Evolutionary conservation across 768 basidiomycete species (phyloP), one percentile per base, ranked within the genome.

Genomic region (Chlorophyllum brunneum): DNA sequence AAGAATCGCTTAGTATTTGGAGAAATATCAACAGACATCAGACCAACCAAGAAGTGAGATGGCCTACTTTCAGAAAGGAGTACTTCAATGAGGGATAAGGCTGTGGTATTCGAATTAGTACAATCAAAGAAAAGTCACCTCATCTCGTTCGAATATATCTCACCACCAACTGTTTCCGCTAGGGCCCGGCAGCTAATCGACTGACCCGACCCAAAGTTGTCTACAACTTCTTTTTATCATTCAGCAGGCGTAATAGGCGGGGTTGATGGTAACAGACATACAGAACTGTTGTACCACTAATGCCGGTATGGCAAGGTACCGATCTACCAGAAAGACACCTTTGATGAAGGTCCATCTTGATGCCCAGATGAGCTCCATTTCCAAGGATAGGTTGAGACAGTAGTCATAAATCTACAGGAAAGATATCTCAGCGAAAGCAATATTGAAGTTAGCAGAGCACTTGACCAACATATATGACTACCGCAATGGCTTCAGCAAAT

Each of bases 281-380:
- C 42, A 27, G n/a, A 43, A 27, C 15, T 13, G 5, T 16, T 43
- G 44, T 2, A 61, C 5, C 18, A 49, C n/a, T 16, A 56, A 45
- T 34, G 65, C 63, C 10, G 63, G 23, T 23, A 63, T 59, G 1
- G 59, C 54, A 7, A 57, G 50, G 44, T 69, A 69, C 24, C 63
- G 61, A 45, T 62, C 56, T 20, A 61, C 48, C 27, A 67, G 54
- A 46, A 61, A 69, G 15, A 66, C 43, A 41, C 52, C 36, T 38
- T 65, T 66, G 16, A 62, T 58, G 1, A 59, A n/a, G 22, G 56
- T 51, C 59, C 62, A 66, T 37, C 44, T 55, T 2, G 59, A 51
- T 11, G 40, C 45, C 66, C 66, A 67, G 16, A 66, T 55, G 22
- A 55, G 47, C 15, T 51, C 41, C 22, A 59, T 49, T 43, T 66